phyloP scores from a whole-genome alignment of 2,329 filamentous ascomycete genomes.

The Aspergillus sp. region DNA sequence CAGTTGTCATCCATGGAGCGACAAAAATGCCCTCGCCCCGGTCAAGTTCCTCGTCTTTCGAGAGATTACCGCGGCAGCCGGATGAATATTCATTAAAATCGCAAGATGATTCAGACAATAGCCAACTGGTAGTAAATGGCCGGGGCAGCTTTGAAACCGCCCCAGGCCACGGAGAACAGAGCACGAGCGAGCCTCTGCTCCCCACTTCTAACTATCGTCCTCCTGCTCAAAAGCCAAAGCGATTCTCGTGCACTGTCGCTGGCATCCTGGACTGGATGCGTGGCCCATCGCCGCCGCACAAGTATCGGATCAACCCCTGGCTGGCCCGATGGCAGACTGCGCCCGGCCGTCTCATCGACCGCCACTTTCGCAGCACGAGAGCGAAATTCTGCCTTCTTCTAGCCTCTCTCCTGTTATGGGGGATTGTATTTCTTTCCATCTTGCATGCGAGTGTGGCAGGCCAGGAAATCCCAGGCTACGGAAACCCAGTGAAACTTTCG shows the following conservation, averaged over 20 bases:
- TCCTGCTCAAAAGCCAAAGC: background rate
- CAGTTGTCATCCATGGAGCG: conserved; percentile 2
- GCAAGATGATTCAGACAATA: conserved; percentile 11
- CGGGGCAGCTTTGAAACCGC: conserved; percentile 22
- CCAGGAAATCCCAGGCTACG: conserved; percentile 34
- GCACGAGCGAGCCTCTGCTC: conserved; percentile 22
- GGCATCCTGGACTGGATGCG: conserved; percentile 29
- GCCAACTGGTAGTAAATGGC: conserved; percentile 12
- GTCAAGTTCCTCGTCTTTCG: conserved; percentile 17
- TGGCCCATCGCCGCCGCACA: conserved; percentile 32
- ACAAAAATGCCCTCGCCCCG: conserved; percentile 11
- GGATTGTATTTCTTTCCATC: conserved; percentile 31
- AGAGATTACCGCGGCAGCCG: conserved; percentile 8
- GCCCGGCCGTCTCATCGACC: conserved; percentile 32
- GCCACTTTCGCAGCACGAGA: conserved; percentile 24
- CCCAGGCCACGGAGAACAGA: conserved; percentile 12
- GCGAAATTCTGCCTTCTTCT: conserved; percentile 29
- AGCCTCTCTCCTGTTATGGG: conserved; percentile 31
- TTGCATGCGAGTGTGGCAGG: conserved; percentile 32
- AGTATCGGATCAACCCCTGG: conserved; percentile 36
- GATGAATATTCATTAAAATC: conserved; percentile 15
- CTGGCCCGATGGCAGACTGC: conserved; percentile 35
- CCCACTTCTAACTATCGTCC: conserved; percentile 15
- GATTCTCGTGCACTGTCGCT: conserved; percentile 25
- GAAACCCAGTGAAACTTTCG: conserved; percentile 35